Evolutionary conservation across 1,139 yeast species (phyloP).

Genomic region (Taphrina wiesneri): DNA sequence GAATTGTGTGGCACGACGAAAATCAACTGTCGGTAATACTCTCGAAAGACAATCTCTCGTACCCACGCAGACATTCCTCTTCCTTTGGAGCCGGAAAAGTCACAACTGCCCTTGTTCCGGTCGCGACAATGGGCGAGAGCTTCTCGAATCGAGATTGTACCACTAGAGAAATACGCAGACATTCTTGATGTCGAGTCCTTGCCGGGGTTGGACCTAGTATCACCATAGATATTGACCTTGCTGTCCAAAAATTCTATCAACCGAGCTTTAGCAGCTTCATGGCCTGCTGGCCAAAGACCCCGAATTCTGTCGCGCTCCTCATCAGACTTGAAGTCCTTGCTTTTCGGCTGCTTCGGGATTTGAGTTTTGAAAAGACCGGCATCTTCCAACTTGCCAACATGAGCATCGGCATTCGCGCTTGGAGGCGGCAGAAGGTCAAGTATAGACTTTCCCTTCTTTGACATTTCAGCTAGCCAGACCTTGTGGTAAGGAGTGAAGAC

Average conservation of each 20-base stretch:
- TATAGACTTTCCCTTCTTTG: constrained; percentile 27
- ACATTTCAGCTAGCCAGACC: constrained; percentile 49
- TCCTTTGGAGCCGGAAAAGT: constrained; percentile 43
- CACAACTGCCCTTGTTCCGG: constrained; percentile 43
- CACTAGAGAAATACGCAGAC: constrained; percentile 54
- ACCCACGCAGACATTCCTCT: constrained; percentile 51
- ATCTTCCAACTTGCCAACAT: constrained; percentile 30
- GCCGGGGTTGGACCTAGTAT: constrained; percentile 42
- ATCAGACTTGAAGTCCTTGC: constrained; percentile 31
- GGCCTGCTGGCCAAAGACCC: constrained; percentile 49
- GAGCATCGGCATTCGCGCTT: constrained; percentile 35
- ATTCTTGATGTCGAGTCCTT: constrained; percentile 50
- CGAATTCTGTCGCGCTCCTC: constrained; percentile 38
- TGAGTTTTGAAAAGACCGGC: constrained; percentile 38
- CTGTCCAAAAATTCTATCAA: constrained; percentile 46
- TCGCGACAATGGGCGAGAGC: constrained; percentile 45
- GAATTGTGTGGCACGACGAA: constrained; percentile 56
- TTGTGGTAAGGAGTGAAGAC: constrained; percentile 59
- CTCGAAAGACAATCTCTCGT: constrained; percentile 61
- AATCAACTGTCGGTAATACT: constrained; percentile 56
- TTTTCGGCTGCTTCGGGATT: constrained; percentile 38
- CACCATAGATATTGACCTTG: constrained; percentile 46
- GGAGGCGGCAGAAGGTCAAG: constrained; percentile 39
- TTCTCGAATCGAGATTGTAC: constrained; percentile 52
- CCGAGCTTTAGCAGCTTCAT: constrained; percentile 47